phyloP scores from a whole-genome alignment of 2,329 filamentous ascomycete genomes.

The Calonectria naviculata region DNA sequence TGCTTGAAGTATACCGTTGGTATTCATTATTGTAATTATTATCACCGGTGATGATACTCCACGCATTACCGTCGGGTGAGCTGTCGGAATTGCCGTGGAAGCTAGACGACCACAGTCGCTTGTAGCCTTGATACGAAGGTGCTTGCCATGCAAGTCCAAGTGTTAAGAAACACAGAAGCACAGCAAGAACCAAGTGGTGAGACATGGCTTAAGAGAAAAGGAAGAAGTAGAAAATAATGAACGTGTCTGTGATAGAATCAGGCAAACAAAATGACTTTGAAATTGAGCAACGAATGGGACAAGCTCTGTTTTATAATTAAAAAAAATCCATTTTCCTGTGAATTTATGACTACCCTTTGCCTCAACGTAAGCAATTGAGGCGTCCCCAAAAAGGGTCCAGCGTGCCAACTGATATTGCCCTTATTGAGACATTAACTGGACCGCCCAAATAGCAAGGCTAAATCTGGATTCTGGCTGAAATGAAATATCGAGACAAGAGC shows the following conservation, averaged over 20 bases:
- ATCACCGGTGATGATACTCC: slow-evolving; percentile 54
- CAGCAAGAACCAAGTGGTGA: background rate
- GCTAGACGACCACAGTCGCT: slow-evolving; percentile 55
- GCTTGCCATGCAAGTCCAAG: slow-evolving; percentile 49
- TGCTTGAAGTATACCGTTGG: slow-evolving; percentile 60
- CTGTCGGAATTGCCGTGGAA: slow-evolving; percentile 53
- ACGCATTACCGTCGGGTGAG: slow-evolving; percentile 48
- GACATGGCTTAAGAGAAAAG: too few species aligned
- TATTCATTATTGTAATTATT: slow-evolving; percentile 64
- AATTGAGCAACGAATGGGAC: background rate
- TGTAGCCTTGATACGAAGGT: slow-evolving; percentile 53
- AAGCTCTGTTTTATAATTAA: background rate
- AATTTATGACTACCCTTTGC: background rate
- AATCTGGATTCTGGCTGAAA: background rate
- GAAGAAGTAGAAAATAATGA: too few species aligned
- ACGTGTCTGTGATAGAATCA: background rate
- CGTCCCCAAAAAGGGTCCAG: background rate
- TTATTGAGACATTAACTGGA: background rate
- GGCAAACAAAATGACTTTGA: background rate
- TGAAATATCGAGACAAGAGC: background rate
- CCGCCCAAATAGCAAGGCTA: background rate
- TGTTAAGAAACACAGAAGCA: slow-evolving; percentile 42
- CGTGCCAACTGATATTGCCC: background rate
- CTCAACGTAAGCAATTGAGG: background rate
- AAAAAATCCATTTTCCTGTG: background rate